Evolutionary conservation across 2,329 filamentous ascomycete genomes (phyloP), one percentile per base, ranked within the genome.

Genomic region (Hypocreales sp.): DNA sequence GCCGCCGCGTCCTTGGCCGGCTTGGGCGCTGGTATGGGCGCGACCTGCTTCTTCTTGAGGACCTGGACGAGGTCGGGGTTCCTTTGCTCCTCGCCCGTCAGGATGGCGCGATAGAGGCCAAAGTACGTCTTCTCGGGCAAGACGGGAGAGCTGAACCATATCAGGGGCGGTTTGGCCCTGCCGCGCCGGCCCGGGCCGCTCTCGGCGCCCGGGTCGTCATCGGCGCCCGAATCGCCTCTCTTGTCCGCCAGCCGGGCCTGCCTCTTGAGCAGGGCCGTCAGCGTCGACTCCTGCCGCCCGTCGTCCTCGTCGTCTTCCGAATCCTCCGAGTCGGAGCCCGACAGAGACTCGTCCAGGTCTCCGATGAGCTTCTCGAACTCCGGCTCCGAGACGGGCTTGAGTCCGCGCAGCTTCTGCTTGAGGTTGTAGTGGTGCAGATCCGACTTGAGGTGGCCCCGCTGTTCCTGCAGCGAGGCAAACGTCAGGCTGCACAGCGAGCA

Each of bases 351-450:
- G 40, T 94, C 81, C 19, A 98, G 60, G 32, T 90, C 72, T 20
- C 74, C 82, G 7, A 95, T 64, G 6, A 94, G 64, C 46, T 77
- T 81, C 47, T 90, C 81, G 39, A 98, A 98, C 19, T 93, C 84
- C 7, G 47, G 50, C 45, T 98, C 90, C 2, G 72, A 70, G 2
- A 94, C 77, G 0, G 80, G 55, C 8, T 64, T 66, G 31, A 65
- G 63, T 0, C 81, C 81, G 25, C 82, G 73, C 31, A 93, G 58
- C 58, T 82, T 92, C 47, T 87, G 80, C 54, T 93, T 95, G 34
- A 95, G 56, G 48, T 98, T 98, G 56, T 94, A 98, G 37, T 78
- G 70, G 50, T 98, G 90, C 26, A 92, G 64, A 45, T 98, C 90
- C 8, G 87, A 93, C 42, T 81, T 79, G 31, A 82, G 73, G 53